Evolutionary conservation across 208 protist genomes (phyloP).

Genomic region (Naegleria lovaniensis): DNA sequence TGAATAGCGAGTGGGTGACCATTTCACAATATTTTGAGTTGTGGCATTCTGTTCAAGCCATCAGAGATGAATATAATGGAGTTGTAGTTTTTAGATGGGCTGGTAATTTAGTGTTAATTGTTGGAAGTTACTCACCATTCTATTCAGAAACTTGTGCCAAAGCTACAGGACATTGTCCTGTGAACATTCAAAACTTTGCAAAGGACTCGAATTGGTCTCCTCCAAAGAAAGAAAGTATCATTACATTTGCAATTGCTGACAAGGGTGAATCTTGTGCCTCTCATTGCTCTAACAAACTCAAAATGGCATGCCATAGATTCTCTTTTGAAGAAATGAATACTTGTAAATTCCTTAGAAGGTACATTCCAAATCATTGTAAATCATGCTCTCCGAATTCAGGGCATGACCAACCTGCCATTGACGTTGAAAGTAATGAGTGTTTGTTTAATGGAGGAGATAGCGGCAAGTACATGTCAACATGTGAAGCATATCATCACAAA

Average conservation of each 20-base stretch:
- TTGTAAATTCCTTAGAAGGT: neutral
- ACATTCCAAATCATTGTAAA: neutral
- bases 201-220: neutral
- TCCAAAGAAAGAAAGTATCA: neutral
- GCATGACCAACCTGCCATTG: slow-evolving; percentile 14
- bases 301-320: neutral
- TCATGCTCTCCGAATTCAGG: neutral
- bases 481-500: neutral
- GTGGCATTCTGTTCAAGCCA: slow-evolving; percentile 23
- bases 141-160: neutral
- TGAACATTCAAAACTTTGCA: neutral
- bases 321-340: neutral
- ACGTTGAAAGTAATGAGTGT: neutral
- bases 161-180: neutral
- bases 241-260: neutral
- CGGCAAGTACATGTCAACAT: neutral
- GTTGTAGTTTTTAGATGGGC: neutral
- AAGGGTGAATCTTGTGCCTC: neutral
- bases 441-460: neutral
- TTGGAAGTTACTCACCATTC: neutral
- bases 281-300: neutral
- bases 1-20: neutral
- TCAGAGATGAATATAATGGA: slow-evolving; percentile 2
- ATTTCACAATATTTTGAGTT: slow-evolving; percentile 25
- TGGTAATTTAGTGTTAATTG: neutral